Base-by-base conservation (phyloP, 1,139 yeast species). In the Pneumocystis canis region DNA sequence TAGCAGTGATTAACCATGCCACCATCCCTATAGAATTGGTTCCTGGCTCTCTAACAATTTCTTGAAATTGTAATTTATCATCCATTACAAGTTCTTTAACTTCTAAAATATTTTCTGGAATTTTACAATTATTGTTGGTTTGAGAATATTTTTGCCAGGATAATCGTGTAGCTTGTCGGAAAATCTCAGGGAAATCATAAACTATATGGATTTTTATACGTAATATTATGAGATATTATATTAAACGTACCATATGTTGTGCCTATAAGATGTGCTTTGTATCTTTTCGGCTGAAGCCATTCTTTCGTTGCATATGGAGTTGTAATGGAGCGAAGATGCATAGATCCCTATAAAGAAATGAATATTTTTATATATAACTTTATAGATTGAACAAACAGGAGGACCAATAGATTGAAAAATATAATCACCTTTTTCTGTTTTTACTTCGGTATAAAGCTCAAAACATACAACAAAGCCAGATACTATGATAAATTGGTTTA, bases 251-350 rank as follows among this genome's bases (percentile, higher is more conserved):
- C 96, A 73, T 89, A 92, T 31, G 98, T 90, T 20, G 98, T 92
- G 68, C 98, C 98, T 92, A 92, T 87, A 72, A 89, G 82, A 77
- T 92, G 97, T 60, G 98, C 98, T 79, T 87, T 88, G 79, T 94
- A 94, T 78, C 98, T 89, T 77, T 92, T 92, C 71, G 97, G 97
- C 79, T 92, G 98, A 72, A 92, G 81, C 77, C 95, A 90, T 77
- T 92, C 98, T 80, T 92, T 92, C 57, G 95, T 96, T 65, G 97
- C 95, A 73, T 92, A 94, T 63, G 97, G 96, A 63, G 97, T 87
- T 60, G 92, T 87, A 71, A 92, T 89, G 62, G 96, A 86, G 77
- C 97, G 85, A 78, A 92, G 80, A 73, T 92, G 98, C 98, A 92
- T 92, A 35, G 94, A 82, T 41, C 98, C 98, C 54, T 47, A 47